Evolutionary conservation across 768 basidiomycete species (phyloP), one percentile per base, ranked within the genome.

Genomic region (Rossbeevera mucosa): DNA sequence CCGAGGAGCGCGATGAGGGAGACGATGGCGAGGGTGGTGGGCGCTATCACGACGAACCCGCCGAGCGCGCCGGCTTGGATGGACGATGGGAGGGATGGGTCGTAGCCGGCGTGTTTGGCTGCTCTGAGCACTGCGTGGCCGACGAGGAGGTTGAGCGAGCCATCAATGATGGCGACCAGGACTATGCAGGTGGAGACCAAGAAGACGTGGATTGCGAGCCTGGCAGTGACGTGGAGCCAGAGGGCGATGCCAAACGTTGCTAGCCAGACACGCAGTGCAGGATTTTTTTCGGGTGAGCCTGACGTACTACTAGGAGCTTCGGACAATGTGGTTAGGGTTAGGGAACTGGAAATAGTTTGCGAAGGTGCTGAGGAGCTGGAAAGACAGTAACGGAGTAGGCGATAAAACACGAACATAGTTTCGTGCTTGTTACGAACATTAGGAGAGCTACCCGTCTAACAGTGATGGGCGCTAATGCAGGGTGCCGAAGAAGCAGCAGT

Each of bases 361-460:
- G 50, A 45, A 14, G 43, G 26, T 18, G n/a, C n/a, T n/a, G 33
- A 18, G 8, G 38, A 40, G 6, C 20, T 13, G 36, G n/a, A n/a
- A n/a, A 52, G 41, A 24, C 38, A 55, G 31, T 43, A 59, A 14
- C 24, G 46, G 46, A 58, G 50, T 11, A 53, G 48, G n/a, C 33
- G 47, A 46, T 51, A 54, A 12, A 51, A 43, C 12, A 51, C 26
- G 28, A 60, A 51, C 61, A 63, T 63, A 42, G n/a, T n/a, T n/a
- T n/a, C n/a, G n/a, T n/a, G n/a, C n/a, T n/a, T n/a, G n/a, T n/a
- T 3, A 11, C 8, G 3, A 33, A 16, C 24, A 41, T 26, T 29
- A 40, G 18, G 22, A 44, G 24, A 21, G 13, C 13, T 16, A 24
- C 5, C 18, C 28, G 28, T 26, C 1, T 21, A 6, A 28, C 41